Conservation (phyloP, 2,329 filamentous ascomycete genomes). For the Metarhizium rileyi region DNA sequence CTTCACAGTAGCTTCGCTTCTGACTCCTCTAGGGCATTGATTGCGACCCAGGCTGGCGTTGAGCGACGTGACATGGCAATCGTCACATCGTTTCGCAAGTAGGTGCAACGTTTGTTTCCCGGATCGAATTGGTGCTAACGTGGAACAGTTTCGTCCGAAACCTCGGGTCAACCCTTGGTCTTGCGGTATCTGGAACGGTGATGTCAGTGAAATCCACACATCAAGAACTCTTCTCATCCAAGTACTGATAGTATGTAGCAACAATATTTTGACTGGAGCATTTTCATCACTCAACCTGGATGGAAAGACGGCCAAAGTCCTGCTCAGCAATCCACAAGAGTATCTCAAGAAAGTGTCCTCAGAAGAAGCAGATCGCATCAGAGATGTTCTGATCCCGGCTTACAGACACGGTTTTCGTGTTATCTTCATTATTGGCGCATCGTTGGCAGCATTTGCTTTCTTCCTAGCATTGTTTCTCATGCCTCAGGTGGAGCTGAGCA, state of each 20-base stretch:
- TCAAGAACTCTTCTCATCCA: neutral
- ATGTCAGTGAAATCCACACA: conserved; percentile 17
- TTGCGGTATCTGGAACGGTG: conserved; percentile 29
- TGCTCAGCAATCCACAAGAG: conserved; percentile 24
- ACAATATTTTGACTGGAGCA: conserved; percentile 25
- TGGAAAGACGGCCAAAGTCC: conserved; percentile 12
- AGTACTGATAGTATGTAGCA: conserved; percentile 15
- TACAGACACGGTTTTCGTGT: conserved; percentile 27
- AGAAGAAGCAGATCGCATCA: conserved; percentile 20
- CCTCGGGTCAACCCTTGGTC: conserved; percentile 27
- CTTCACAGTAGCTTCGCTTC: too few species aligned
- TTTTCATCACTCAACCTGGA: conserved; percentile 18
- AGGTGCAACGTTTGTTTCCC: conserved; percentile 8
- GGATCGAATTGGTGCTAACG: neutral
- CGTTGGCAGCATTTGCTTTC: conserved; percentile 25
- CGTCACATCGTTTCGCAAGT: conserved; percentile 35
- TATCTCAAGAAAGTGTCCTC: conserved; percentile 19
- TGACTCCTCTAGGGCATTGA: conserved; percentile 23
- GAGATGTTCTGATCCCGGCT: conserved; percentile 23
- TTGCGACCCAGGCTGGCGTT: conserved; percentile 48
- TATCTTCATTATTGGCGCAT: conserved; percentile 28
- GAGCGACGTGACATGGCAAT: conserved; percentile 36
- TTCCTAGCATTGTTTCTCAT: conserved; percentile 28
- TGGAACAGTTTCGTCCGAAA: conserved; percentile 28
- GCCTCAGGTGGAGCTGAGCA: conserved; percentile 27